Evolutionary conservation across 345 rosid species (phyloP).

Genomic region (Bretschneidera sinensis): DNA sequence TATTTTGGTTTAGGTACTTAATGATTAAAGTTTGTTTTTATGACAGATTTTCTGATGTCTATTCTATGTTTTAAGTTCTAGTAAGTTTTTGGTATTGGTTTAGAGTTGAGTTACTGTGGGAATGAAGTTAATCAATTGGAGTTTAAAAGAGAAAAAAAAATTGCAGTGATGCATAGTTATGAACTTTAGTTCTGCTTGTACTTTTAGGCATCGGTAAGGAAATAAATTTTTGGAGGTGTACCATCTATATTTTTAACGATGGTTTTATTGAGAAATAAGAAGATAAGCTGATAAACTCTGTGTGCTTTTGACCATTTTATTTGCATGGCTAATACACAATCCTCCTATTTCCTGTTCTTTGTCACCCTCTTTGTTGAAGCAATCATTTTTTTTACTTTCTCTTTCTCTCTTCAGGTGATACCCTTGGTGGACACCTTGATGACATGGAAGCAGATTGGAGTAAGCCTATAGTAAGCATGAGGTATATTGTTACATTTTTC

Average conservation of each 20-base stretch:
- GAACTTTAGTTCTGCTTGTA: background rate
- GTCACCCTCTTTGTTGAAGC: background rate
- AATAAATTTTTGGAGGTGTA: background rate
- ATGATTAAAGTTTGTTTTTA: background rate
- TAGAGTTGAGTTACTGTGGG: too few relatives aligned
- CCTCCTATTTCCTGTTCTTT: background rate
- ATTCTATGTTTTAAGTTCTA: background rate
- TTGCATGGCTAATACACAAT: background rate
- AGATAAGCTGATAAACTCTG: background rate
- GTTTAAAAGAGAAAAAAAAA: background rate
- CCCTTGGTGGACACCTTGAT: conserved; percentile 94
- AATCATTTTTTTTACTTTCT: too few relatives aligned
- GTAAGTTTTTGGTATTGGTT: too few relatives aligned
- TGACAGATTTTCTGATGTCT: background rate
- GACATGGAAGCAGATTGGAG: conserved; percentile 99
- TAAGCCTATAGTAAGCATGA: conserved; percentile 93
- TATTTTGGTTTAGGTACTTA: conserved; percentile 70
- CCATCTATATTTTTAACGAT: background rate
- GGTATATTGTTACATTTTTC: conserved; percentile 37
- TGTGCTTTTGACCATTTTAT: background rate
- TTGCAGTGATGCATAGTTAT: too few relatives aligned
- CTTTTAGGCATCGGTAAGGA: background rate
- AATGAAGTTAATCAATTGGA: background rate
- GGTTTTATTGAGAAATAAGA: background rate
- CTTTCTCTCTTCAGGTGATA: conserved; percentile 51